Percentiles rank a stretch among this genome's conserved stretches.
Evolutionary conservation across 495 filamentous ascomycete genomes (phyloP).

Genomic region (Glarea lozoyensis): DNA sequence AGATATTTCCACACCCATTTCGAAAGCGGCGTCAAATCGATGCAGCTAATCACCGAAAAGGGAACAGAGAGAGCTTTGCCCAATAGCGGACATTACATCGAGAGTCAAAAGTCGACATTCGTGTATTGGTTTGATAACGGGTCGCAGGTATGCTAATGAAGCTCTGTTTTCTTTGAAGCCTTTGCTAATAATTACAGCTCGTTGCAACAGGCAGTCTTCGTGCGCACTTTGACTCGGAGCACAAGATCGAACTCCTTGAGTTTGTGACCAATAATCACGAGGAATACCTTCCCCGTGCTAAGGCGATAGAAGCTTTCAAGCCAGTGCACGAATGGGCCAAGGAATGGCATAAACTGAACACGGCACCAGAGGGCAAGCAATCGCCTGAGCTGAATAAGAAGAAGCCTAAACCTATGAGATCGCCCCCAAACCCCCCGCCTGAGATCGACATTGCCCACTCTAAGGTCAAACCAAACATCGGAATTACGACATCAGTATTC

Average conservation of each 20-base stretch:
- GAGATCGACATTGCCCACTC: conserved; percentile 54
- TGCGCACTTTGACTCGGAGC: conserved; percentile 57
- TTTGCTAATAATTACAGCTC: conserved; percentile 38
- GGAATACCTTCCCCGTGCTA: conserved; percentile 56
- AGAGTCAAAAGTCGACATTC: conserved; percentile 52
- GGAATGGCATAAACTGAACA: conserved; percentile 43
- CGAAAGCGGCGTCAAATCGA: conserved; percentile 67
- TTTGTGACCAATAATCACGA: conserved; percentile 53
- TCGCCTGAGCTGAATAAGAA: conserved; percentile 70
- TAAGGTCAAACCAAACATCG: conserved; percentile 48
- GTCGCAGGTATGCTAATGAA: conserved; percentile 50
- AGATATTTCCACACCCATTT: conserved; percentile 79
- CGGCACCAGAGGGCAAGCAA: conserved; percentile 47
- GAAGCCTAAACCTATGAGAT: conserved; percentile 40
- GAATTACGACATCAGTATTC: conserved; percentile 51
- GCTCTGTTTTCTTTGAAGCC: not conserved
- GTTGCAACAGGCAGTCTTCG: conserved; percentile 52
- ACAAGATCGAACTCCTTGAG: conserved; percentile 65
- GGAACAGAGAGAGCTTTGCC: conserved; percentile 47
- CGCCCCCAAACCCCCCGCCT: conserved; percentile 38
- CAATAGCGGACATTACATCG: conserved; percentile 55
- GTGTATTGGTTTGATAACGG: conserved; percentile 67
- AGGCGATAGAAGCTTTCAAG: conserved; percentile 43
- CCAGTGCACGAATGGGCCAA: conserved; percentile 46
- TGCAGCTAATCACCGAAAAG: conserved; percentile 66